A percentile compares a stretch with the other conserved stretches of the same genome.
These are phyloP conservation scores for Talaromyces nanjingensis DNA, from an alignment of 495 filamentous ascomycete species.

Conservation along the genomic window DNA sequence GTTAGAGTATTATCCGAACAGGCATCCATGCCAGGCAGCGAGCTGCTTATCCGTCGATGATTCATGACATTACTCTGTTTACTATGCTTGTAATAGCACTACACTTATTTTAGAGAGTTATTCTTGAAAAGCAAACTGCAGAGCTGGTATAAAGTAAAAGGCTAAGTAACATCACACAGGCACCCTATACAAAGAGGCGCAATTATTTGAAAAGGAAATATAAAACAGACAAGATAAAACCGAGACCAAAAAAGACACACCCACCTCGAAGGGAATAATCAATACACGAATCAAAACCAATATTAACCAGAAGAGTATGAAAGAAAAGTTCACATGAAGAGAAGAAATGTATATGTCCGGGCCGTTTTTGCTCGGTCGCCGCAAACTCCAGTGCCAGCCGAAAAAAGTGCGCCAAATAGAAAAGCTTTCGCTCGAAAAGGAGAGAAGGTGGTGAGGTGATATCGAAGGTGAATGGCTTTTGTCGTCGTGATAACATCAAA, in stretches of 20 bases:
- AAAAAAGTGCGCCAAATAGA: constrained; percentile 1
- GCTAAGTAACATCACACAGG: not conserved
- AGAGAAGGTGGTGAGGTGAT: not conserved
- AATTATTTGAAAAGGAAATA: not conserved
- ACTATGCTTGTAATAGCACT: not conserved
- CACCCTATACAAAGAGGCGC: not conserved
- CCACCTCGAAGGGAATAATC: constrained; percentile 2
- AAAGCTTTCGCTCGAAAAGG: not conserved
- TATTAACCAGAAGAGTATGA: constrained; percentile 7
- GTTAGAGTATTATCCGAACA: not conserved
- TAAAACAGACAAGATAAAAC: not conserved
- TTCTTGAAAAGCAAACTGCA: not conserved
- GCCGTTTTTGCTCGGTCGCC: not conserved
- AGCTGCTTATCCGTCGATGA: not conserved
- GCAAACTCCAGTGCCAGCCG: constrained; percentile 2
- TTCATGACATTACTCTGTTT: not conserved
- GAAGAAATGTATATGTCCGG: constrained; percentile 2
- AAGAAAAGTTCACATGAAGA: not conserved
- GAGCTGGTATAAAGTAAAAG: not conserved
- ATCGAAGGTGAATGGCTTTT: not conserved
- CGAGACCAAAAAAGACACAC: not conserved
- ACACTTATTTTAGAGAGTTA: not conserved
- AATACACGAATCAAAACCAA: constrained; percentile 7
- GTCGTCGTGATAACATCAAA: not conserved
- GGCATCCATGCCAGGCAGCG: not conserved